Evolutionary conservation across 208 protist genomes (phyloP), one percentile per base, ranked within the genome.

Genomic region (Wallacemonas rigidus): DNA sequence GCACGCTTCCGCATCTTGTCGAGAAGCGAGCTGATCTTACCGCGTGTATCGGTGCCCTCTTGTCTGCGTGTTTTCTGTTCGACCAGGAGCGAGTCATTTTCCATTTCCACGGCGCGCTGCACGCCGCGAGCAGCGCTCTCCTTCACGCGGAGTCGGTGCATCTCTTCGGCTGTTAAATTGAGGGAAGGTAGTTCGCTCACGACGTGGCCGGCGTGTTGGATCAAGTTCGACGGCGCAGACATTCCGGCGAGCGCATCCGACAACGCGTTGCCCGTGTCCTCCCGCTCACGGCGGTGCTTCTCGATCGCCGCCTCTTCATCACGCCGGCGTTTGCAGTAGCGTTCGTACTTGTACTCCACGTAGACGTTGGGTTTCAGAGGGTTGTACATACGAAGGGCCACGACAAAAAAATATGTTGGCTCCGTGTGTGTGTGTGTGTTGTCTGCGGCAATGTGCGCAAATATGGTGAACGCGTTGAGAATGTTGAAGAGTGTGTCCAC

Each of bases 81-180:
- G 43, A 83, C 71, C 71, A 89, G 82, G n/a, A 91, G 76, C 1
- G 76, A 74, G 2, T 93, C 87, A 14, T 82, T 80, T 67, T 93
- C 80, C 73, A 93, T 73, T 3, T 85, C 75, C 68, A 96, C 75
- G 2, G 91, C 91, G 11, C 82, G 72, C 61, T 80, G 72, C 26
- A 96, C 83, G 40, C 91, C 91, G 36, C 91, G 56, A 35, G 85
- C 88, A 0, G 87, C 91, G 47, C 89, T 94, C 53, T 80, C 81
- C 39, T 81, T 80, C 15, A 96, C 75, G 9, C 91, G 88, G n/a
- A 74, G 76, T 26, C 74, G 79, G 69, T 93, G 88, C 12, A 96
- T 65, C 68, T 93, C 89, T 76, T 96, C 91, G 2, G 89, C 89
- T 35, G 83, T 85, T 4, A 92, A 64, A 36, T 75, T 76, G 54